Base-by-base conservation (phyloP, 2,329 filamentous ascomycete species). In the Pseudocercospora cruenta region DNA sequence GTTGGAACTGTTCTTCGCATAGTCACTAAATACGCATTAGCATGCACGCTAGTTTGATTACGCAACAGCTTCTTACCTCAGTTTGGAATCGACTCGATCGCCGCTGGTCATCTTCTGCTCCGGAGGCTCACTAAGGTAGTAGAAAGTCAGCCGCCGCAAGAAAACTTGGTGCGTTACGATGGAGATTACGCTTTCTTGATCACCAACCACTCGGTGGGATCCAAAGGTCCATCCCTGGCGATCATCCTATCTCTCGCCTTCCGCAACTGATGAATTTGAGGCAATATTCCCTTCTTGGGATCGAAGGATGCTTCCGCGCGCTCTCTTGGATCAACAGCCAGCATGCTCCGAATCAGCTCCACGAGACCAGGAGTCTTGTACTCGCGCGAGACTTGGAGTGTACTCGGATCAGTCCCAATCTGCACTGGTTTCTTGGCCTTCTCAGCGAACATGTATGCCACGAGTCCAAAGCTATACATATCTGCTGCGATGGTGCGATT, bases 381-480 rank as follows among this genome's bases (percentile, higher is more conserved):
- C 12, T 67, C 49, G 0, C 60, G 19, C 9, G 47, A 63, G 14
- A 69, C 64, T 14, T 43, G 9, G 10, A 70, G 2, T 0, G 33
- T 49, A 9, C 14, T 10, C 14, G 68, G 64, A 12, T 67, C 55
- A 14, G 47, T 36, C 1, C 68, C 66, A 26, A 66, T 68, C 28
- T 43, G 24, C 3, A 58, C 31, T 2, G 57, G 54, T 8, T 43
- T 22, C 3, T 8, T 36, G 9, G 65, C 62, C 24, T 36, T 63
- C 3, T 51, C 47, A 3, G 64, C 66, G 24, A 70, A 58, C 59
- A 55, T 54, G 45, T 67, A 66, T n/a, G 71, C 64, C n/a, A 69
- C 65, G 21, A 70, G 66, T 10, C 70, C 71, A 28, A 73, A 62
- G 26, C 60, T 58, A 33, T 68, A 73, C 19, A 72, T 62, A 43